These are phyloP conservation scores for Chaetomium strumarium DNA, from an alignment of 2,329 filamentous ascomycete species.

Conservation along the genomic window DNA sequence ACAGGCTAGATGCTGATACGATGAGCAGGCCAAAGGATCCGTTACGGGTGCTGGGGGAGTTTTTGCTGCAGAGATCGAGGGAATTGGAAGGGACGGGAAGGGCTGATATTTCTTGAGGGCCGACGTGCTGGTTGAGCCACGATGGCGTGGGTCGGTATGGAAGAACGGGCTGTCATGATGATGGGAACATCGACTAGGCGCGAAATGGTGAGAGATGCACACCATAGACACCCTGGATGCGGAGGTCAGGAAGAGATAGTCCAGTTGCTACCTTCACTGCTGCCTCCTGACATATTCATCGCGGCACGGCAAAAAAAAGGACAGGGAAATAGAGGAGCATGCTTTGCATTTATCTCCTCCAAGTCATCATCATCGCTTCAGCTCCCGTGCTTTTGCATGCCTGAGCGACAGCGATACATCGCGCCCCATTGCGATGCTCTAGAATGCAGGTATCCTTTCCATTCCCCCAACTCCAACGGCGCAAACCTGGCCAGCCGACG, in stretches of 20 bases:
- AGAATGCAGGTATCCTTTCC: conserved; percentile 27
- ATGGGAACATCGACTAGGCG: not conserved
- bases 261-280: not conserved
- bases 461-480: conserved; percentile 25
- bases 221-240: not conserved
- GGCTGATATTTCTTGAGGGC: not conserved
- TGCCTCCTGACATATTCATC: conserved; percentile 1
- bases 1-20: conserved; percentile 1
- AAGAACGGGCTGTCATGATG: not conserved
- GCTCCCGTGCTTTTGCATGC: conserved; percentile 9
- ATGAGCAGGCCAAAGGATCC: conserved; percentile 58
- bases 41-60: conserved; percentile 63
- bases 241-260: not conserved
- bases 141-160: not conserved
- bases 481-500: conserved; percentile 10
- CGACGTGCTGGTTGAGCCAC: not conserved
- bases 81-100: conserved; percentile 54
- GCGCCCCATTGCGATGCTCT: conserved; percentile 19
- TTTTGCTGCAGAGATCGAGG: conserved; percentile 59
- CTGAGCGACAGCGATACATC: conserved; percentile 4
- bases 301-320: not conserved
- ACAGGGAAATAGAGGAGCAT: conserved; percentile 1
- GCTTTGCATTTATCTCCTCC: conserved; percentile 12
- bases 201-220: not conserved
- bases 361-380: conserved; percentile 3